Base-by-base conservation (phyloP, 1,139 yeast species). In the Kodamaea anthophila region DNA sequence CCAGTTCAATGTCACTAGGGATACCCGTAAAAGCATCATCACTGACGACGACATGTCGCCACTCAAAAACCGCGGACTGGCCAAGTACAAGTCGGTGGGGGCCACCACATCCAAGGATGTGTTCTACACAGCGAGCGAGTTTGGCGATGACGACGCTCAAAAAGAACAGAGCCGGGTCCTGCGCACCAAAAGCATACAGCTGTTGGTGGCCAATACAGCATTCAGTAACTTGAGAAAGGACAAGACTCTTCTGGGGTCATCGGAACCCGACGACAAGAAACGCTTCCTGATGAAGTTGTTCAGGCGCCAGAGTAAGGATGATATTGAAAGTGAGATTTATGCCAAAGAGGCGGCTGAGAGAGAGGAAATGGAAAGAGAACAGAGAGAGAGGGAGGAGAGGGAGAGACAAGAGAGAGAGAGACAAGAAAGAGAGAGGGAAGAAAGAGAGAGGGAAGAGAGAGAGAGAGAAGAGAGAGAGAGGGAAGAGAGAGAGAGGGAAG, bases 141-240 rank as follows among this genome's bases (percentile, higher is more conserved):
- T 34, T 18, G 23, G 13, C 5, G 26, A 24, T 4, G 10, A 12
- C 15, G 12, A 14, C 20, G n/a, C 25, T n/a, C 15, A 9, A 8
- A 27, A 27, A 11, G 27, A 24, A 3, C 18, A 15, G 1, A 33
- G 26, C 4, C 24, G 32, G 34, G 23, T 31, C 18, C 29, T 31
- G 24, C 32, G 36, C 7, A 28, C 38, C 3, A 24, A 36, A 5
- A 33, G 33, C 28, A 46, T 55, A 18, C 55, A 55, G 29, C 55
- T 64, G 3, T 49, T 62, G 32, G 57, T 57, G 0, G 57, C 62
- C 21, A 65, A 65, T 34, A 65, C 72, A 1, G 70, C 67, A 1
- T 65, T 61, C 43, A 63, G 49, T 39, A 62, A 60, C 31, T 62
- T 65, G 30, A 54, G 69, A 40, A 21, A 21, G 15, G 30, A 27